Base-by-base conservation (phyloP, 805 yeast genomes). In the Yueomyces sp. region DNA sequence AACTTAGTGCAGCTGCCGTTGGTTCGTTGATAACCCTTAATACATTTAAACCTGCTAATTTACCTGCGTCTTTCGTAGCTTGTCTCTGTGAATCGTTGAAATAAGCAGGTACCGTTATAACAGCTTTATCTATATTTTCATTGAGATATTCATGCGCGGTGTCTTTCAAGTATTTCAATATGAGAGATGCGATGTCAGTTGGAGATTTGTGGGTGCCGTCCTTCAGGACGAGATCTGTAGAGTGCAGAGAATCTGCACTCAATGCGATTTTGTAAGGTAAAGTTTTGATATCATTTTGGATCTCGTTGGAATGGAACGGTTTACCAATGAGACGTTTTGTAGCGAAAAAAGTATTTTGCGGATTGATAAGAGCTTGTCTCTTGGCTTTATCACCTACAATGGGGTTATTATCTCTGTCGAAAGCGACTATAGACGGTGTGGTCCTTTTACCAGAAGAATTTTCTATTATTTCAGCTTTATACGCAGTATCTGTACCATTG, bases 11-110 rank as follows among this genome's bases (percentile, higher is more conserved):
- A 30, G 92, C 90, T 8, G 90, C 90, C 28, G 92, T 83, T 37
- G 92, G 92, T 62, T 83, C 92, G 61, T 83, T 83, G 32, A 83
- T 73, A 40, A 83, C 87, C 60, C 94, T 68, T 52, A 82, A 62
- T 30, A 83, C 83, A 45, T 82, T 78, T 51, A 83, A 62, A 28
- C 90, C 90, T n/a, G 82, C 83, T 51, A 80, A 64, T 53, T 71
- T 69, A 33, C 90, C 94, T 0, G 90, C 96, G 66, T 87, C 95
- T 74, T 87, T 87, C 40, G 92, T 82, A 28, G 88, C 88, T 60
- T 79, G 88, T 65, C 92, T 72, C 63, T 82, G 92, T 41, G 83
- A 72, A 60, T 82, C 92, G 62, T 82, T 81, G 71, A 82, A 82
- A 63, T 82, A 82, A 19, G 90, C 90, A 41, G 92, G 92, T 12